phyloP scores from a whole-genome alignment of 1,284 basidiomycete species.

The Cutaneotrichosporon cavernicola region DNA sequence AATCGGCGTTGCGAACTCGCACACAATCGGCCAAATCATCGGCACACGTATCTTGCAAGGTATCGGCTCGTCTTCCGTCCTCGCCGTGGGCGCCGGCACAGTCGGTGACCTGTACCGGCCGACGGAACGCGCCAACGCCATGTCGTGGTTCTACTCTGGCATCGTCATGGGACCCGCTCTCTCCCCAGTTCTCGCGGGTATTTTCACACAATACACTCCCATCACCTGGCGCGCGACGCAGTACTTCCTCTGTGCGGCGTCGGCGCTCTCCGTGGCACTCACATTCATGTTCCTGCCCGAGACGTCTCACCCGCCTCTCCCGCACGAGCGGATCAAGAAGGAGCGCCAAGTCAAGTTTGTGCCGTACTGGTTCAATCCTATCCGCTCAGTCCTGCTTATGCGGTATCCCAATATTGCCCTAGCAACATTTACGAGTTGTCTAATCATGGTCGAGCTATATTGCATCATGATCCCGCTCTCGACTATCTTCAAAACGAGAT shows the following conservation, averaged over 20 bases:
- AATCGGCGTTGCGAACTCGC: conserved; percentile 61
- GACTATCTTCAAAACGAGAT: conserved; percentile 55
- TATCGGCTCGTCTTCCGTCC: conserved; percentile 56
- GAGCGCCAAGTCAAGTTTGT: conserved; percentile 49
- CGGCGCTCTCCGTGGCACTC: conserved; percentile 56
- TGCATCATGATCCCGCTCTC: conserved; percentile 26
- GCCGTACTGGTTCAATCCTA: conserved; percentile 62
- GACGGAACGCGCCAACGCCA: conserved; percentile 63
- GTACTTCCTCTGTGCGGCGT: conserved; percentile 54
- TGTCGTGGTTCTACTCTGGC: conserved; percentile 63
- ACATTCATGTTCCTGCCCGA: conserved; percentile 65
- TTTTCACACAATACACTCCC: conserved; percentile 52
- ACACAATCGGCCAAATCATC: conserved; percentile 59
- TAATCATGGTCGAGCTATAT: conserved; percentile 43
- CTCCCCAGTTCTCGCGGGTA: conserved; percentile 49
- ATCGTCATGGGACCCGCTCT: conserved; percentile 54
- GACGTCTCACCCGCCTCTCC: conserved; percentile 61
- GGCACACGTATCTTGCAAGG: conserved; percentile 65
- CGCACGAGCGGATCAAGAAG: conserved; percentile 35
- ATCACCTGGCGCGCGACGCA: conserved; percentile 68
- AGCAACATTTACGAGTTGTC: conserved; percentile 50
- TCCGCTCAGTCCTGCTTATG: conserved; percentile 59
- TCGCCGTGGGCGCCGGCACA: conserved; percentile 63
- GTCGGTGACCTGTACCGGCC: conserved; percentile 66
- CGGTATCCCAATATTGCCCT: conserved; percentile 60